A percentile compares a stretch with the other conserved stretches of the same genome.
Evolutionary conservation across 805 yeast genomes (phyloP).

Genomic region (Lipomyces lipofer): DNA sequence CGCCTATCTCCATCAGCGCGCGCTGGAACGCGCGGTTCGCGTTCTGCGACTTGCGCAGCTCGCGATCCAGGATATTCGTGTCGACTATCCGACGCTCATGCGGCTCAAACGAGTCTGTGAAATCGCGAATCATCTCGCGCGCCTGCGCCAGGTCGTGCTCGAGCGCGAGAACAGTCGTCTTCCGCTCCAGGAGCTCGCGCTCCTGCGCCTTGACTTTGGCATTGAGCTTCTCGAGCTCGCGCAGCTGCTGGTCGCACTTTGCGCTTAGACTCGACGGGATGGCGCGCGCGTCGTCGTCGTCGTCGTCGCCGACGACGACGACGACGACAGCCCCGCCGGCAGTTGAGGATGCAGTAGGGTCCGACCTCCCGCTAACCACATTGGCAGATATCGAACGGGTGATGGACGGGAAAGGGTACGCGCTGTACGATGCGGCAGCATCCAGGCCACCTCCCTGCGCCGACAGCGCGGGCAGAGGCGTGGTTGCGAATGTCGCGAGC

Average conservation of each 20-base stretch:
- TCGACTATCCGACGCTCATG: conserved; percentile 27
- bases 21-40: conserved; percentile 64
- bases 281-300: too few species aligned
- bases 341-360: neutral
- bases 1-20: conserved; percentile 76
- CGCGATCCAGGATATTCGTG: conserved; percentile 32
- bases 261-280: neutral
- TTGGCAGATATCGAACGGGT: neutral
- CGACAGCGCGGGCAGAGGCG: neutral
- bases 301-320: neutral
- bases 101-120: conserved; percentile 29
- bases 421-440: neutral
- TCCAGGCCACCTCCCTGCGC: neutral
- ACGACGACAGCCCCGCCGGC: conserved; percentile 4
- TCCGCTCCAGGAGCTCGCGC: conserved; percentile 21
- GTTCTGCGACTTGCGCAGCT: conserved; percentile 44
- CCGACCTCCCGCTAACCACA: neutral
- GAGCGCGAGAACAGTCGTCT: conserved; percentile 22
- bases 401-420: neutral
- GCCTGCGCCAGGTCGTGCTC: conserved; percentile 30
- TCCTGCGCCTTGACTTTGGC: conserved; percentile 27
- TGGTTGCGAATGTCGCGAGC: neutral
- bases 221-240: conserved; percentile 23
- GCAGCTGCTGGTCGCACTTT: conserved; percentile 16
- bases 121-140: conserved; percentile 21